A percentile compares a stretch with the other conserved stretches of the same genome.
These are phyloP conservation scores for Neurospora cerealis DNA, from an alignment of 495 filamentous ascomycete species.

Conservation along the genomic window DNA sequence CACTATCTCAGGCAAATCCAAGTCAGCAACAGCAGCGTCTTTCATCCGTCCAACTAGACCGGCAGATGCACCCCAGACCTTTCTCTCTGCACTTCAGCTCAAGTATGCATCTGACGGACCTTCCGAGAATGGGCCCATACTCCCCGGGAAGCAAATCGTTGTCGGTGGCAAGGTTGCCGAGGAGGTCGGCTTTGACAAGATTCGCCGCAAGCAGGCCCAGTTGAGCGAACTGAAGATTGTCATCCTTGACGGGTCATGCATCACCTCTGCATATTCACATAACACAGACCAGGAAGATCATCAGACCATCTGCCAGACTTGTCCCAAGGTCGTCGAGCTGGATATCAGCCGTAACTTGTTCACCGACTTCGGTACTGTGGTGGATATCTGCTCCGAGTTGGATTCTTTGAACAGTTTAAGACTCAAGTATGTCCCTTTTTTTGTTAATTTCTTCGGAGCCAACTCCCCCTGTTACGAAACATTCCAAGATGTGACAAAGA, in stretches of 20 bases:
- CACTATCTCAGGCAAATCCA: conserved; percentile 46
- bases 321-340: conserved; percentile 64
- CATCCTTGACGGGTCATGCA: conserved; percentile 63
- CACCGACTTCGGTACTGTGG: conserved; percentile 51
- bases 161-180: conserved; percentile 82
- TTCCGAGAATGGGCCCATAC: conserved; percentile 6
- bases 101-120: conserved; percentile 65
- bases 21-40: conserved; percentile 60
- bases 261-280: conserved; percentile 36
- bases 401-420: conserved; percentile 51
- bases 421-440: conserved; percentile 49
- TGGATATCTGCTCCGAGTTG: conserved; percentile 58
- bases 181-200: conserved; percentile 94
- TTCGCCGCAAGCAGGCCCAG: conserved; percentile 64
- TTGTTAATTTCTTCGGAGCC: neutral
- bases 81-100: conserved; percentile 66
- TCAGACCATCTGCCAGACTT: conserved; percentile 34
- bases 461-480: conserved; percentile 1
- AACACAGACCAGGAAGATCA: conserved; percentile 16
- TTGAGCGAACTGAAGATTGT: conserved; percentile 70
- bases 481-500: neutral
- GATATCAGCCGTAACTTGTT: conserved; percentile 84
- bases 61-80: conserved; percentile 54
- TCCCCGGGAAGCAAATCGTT: conserved; percentile 39
- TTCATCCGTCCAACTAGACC: conserved; percentile 74